Base-by-base conservation (phyloP, 2,329 filamentous ascomycete genomes). In the Podosphaera aphanis region DNA sequence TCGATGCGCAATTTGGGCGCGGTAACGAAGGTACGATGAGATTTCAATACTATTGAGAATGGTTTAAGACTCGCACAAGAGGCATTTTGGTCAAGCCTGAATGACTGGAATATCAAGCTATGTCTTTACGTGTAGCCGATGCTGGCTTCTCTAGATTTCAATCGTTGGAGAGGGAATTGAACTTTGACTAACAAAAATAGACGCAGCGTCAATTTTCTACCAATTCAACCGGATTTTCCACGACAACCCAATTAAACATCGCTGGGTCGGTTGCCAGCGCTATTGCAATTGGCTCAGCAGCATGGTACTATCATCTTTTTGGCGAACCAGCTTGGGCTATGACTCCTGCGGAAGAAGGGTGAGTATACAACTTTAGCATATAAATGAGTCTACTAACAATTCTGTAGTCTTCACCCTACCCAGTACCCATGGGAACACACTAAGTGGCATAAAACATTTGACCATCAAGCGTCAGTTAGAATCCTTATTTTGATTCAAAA, bases 291-390 rank as follows among this genome's bases (percentile, higher is more conserved):
- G 86, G 85, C 59, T 88, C 88, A 55, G 77, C 88, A 60, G 86
- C 83, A 57, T 95, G 86, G 85, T 95, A 94, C 70, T 93, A 88
- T 66, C 84, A 93, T 67, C 78, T 93, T 57, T 95, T 93, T 66
- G 90, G 86, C 60, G 76, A 83, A 58, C 77, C 81, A 58, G 80
- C 83, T 51, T 75, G 84, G 65, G 90, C 90, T 57, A 81, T 81
- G 77, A 86, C 88, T 57, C 85, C 84, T 53, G 81, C 81, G 60
- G 90, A 98, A 71, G 90, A 98, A 77, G 90, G 90, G 90, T 98
- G 73, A 79, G 88, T 56, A 11, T 11, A 21, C 16, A 27, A 37
- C 29, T 31, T 33, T 6, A 21, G 16, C 15, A 21, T 40, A 33
- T 4, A 7, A 33, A n/a, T n/a, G 5, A 13, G 29, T n/a, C 13